phyloP scores from a whole-genome alignment of 345 rosid genomes.

The Eucalyptus guilfoylei region DNA sequence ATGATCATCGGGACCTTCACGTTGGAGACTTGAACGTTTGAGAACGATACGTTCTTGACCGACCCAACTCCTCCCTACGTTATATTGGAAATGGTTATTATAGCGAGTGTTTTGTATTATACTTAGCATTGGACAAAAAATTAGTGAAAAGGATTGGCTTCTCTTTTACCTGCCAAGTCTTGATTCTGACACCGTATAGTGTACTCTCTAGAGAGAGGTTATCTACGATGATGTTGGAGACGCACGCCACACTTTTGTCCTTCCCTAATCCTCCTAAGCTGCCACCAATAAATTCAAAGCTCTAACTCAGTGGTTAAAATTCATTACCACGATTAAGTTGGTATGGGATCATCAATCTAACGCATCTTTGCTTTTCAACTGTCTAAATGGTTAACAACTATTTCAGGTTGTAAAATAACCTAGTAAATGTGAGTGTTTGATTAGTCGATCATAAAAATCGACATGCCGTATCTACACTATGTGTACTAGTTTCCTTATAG shows the following conservation, averaged over 20 bases:
- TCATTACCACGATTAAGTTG: background rate
- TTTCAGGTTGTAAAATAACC: background rate
- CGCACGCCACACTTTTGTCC: constrained; percentile 62
- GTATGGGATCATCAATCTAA: background rate
- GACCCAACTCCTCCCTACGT: constrained; percentile 65
- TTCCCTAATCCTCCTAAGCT: constrained; percentile 80
- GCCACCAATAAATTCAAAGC: background rate
- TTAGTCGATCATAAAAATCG: background rate
- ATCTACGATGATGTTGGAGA: constrained; percentile 56
- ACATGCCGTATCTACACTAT: background rate
- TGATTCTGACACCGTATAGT: constrained; percentile 65
- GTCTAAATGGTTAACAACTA: background rate
- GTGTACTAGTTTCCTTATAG: background rate
- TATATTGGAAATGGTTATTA: background rate
- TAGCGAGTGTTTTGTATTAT: background rate
- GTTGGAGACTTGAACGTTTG: constrained; percentile 52
- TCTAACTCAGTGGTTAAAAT: background rate
- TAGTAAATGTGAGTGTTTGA: background rate
- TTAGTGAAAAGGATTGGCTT: background rate
- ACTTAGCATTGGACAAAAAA: background rate
- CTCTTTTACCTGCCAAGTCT: constrained; percentile 78
- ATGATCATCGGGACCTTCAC: constrained; percentile 70
- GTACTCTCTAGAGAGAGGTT: constrained; percentile 41
- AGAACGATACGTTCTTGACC: constrained; percentile 69
- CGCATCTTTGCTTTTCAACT: background rate